These are phyloP conservation scores for Hirsutella thompsonii DNA, from an alignment of 2,329 filamentous ascomycete species.

Conservation along the genomic window DNA sequence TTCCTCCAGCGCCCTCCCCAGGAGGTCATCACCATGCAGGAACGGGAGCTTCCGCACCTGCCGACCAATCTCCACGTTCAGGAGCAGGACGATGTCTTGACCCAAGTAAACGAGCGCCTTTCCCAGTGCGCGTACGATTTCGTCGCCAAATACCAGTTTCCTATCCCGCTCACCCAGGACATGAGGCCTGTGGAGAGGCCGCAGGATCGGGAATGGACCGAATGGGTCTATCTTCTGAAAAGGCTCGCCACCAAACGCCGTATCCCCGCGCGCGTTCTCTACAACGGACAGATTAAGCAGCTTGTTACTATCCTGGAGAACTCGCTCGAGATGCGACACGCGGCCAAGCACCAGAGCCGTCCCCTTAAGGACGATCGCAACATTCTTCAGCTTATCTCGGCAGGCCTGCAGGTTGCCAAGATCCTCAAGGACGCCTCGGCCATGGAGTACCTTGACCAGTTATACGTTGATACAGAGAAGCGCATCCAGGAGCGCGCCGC, in stretches of 20 bases:
- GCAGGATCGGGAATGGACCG: conserved; percentile 76
- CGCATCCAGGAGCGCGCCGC: conserved; percentile 56
- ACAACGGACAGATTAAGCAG: conserved; percentile 85
- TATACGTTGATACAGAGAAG: conserved; percentile 73
- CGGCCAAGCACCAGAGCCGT: conserved; percentile 69
- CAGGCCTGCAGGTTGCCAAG: conserved; percentile 76
- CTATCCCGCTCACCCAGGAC: conserved; percentile 70
- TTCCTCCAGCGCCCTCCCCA: conserved; percentile 61
- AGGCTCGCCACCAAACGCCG: conserved; percentile 74
- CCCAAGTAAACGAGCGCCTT: conserved; percentile 70
- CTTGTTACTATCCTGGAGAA: conserved; percentile 82
- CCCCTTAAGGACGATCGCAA: conserved; percentile 82
- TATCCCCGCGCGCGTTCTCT: conserved; percentile 71
- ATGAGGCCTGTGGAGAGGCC: conserved; percentile 65
- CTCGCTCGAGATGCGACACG: conserved; percentile 77
- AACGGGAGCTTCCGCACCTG: conserved; percentile 68
- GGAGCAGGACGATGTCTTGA: conserved; percentile 73
- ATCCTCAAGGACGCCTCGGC: conserved; percentile 74
- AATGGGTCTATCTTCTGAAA: conserved; percentile 83
- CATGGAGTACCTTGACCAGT: conserved; percentile 68
- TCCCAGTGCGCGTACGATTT: conserved; percentile 84
- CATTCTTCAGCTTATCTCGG: conserved; percentile 76
- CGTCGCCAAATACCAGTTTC: conserved; percentile 83
- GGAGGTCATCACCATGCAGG: conserved; percentile 61
- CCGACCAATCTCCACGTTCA: conserved; percentile 72